phyloP scores from a whole-genome alignment of 345 rosid species.

The Corchorus capsularis region DNA sequence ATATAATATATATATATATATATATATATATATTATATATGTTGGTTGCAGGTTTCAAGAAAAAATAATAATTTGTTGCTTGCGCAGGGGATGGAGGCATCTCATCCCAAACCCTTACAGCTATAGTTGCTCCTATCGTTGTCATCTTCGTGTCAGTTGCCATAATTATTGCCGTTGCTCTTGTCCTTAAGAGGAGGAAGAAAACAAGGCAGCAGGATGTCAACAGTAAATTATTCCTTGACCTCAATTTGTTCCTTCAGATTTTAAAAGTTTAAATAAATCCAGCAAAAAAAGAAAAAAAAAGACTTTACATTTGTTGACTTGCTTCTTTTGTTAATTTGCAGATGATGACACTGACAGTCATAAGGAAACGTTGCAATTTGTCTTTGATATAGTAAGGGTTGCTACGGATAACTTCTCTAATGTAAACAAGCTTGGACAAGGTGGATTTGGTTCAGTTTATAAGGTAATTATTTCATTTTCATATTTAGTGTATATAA shows the following conservation, averaged over 20 bases:
- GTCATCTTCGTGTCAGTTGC: conserved; percentile 14
- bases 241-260: no score
- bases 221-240: no score
- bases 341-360: not conserved
- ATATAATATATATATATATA: no score
- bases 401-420: conserved; percentile 15
- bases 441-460: conserved; percentile 18
- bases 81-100: conserved; percentile 16
- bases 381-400: not conserved
- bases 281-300: no score
- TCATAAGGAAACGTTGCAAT: not conserved
- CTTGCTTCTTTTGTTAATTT: not conserved
- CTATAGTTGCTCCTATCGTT: conserved; percentile 28
- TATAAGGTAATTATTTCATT: conserved; percentile 24
- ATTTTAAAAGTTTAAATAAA: no score
- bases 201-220: not conserved
- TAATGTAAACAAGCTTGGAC: not conserved
- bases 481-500: not conserved
- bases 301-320: not conserved
- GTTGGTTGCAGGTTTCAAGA: no score
- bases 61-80: no score
- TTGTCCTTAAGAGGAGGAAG: conserved; percentile 3
- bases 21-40: no score
- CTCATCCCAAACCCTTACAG: conserved; percentile 10
- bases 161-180: not conserved